phyloP scores from a whole-genome alignment of 208 protist species.

The Wallacemonas collosoma region DNA sequence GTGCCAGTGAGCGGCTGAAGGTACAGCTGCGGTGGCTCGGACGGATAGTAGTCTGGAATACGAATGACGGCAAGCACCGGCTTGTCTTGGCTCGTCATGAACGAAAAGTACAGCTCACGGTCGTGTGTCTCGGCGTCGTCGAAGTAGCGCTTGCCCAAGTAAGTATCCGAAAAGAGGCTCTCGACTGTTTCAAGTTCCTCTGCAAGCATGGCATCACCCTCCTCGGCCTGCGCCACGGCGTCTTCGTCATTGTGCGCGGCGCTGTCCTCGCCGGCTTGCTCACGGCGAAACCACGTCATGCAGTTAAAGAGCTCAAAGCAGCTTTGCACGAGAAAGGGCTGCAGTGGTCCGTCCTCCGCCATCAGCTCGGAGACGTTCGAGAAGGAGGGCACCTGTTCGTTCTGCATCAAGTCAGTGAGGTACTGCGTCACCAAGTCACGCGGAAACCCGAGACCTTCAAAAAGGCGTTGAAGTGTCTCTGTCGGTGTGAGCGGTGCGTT shows the following conservation, averaged over 20 bases:
- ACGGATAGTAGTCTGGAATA: slow-evolving; percentile 79
- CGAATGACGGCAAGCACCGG: slow-evolving; percentile 60
- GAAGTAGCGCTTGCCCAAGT: slow-evolving; percentile 60
- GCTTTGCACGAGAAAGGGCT: slow-evolving; percentile 79
- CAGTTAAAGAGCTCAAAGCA: slow-evolving; percentile 87
- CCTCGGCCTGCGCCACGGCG: slow-evolving; percentile 35
- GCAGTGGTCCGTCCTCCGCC: slow-evolving; percentile 50
- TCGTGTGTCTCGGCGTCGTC: slow-evolving; percentile 57
- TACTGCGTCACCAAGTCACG: slow-evolving; percentile 81
- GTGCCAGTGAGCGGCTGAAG: slow-evolving; percentile 48
- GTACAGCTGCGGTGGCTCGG: slow-evolving; percentile 68
- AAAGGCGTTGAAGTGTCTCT: slow-evolving; percentile 74
- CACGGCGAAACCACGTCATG: slow-evolving; percentile 73
- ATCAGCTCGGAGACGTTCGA: slow-evolving; percentile 64
- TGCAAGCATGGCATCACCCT: slow-evolving; percentile 38
- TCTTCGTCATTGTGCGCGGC: slow-evolving; percentile 2
- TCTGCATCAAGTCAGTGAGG: slow-evolving; percentile 64
- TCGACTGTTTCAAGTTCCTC: slow-evolving; percentile 72
- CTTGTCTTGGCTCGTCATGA: slow-evolving; percentile 50
- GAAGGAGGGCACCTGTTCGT: slow-evolving; percentile 56
- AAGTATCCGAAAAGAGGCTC: slow-evolving; percentile 70
- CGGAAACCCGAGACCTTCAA: slow-evolving; percentile 88
- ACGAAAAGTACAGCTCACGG: slow-evolving; percentile 69
- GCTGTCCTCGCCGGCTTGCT: slow-evolving; percentile 36
- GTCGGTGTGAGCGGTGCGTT: slow-evolving; percentile 72